phyloP scores from a whole-genome alignment of 2,329 filamentous ascomycete genomes.

The Diplodia mutila region DNA sequence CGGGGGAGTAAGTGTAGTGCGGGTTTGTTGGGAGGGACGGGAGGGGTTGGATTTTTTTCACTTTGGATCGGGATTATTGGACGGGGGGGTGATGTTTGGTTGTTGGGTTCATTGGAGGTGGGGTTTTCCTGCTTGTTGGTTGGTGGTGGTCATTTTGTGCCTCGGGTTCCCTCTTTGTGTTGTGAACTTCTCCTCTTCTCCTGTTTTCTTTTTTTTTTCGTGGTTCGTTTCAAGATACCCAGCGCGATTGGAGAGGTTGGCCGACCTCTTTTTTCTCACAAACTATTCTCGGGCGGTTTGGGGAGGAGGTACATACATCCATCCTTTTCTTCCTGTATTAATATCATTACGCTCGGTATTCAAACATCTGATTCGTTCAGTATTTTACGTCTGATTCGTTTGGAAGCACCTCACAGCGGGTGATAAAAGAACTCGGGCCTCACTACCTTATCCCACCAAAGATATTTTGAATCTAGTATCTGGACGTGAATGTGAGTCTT shows the following conservation, averaged over 20 bases:
- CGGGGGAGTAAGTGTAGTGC: background rate
- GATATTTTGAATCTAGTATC: no score
- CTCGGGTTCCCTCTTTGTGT: background rate
- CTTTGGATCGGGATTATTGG: background rate
- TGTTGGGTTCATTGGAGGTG: no score
- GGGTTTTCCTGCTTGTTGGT: background rate
- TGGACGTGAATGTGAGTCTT: no score
- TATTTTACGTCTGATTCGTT: background rate
- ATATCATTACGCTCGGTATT: background rate
- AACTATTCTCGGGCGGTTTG: background rate
- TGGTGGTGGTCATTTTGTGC: no score
- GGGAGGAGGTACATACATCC: background rate
- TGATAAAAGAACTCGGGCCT: no score
- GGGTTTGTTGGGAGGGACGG: background rate
- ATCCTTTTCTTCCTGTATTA: background rate
- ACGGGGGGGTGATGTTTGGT: background rate
- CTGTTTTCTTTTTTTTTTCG: background rate
- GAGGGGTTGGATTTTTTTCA: background rate
- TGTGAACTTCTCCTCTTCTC: background rate
- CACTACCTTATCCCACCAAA: no score
- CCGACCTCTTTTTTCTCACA: background rate
- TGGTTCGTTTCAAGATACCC: background rate
- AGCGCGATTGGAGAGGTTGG: constrained; percentile 2
- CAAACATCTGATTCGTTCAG: background rate
- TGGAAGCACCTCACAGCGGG: background rate